phyloP scores from a whole-genome alignment of 2,329 filamentous ascomycete species.

The Metarhizium guizhouense region DNA sequence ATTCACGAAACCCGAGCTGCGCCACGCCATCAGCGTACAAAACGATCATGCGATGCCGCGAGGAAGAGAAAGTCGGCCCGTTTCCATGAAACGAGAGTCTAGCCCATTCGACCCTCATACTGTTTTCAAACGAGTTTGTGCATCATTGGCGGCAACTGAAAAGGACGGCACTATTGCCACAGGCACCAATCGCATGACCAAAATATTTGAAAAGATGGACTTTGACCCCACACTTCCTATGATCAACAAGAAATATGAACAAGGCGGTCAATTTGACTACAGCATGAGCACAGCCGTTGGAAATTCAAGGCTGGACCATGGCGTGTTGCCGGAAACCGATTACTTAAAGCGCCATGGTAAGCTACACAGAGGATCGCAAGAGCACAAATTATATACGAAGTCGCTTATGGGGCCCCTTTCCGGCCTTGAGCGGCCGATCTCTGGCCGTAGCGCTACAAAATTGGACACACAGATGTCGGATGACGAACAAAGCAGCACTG shows the following conservation, averaged over 20 bases:
- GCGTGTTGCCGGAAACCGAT: slow-evolving; percentile 34
- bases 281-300: slow-evolving; percentile 22
- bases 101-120: slow-evolving; percentile 51
- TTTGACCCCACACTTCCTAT: slow-evolving; percentile 44
- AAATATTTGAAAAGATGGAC: slow-evolving; percentile 44
- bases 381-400: slow-evolving; percentile 11
- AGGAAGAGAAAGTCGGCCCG: slow-evolving; percentile 21
- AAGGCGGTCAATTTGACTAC: slow-evolving; percentile 44
- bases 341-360: slow-evolving; percentile 40
- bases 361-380: slow-evolving; percentile 26
- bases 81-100: slow-evolving; percentile 37
- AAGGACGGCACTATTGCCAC: slow-evolving; percentile 13
- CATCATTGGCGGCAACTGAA: slow-evolving; percentile 27
- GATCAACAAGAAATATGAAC: slow-evolving; percentile 51
- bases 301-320: slow-evolving; percentile 19
- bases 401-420: slow-evolving; percentile 18
- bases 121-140: slow-evolving; percentile 48
- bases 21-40: slow-evolving; percentile 47
- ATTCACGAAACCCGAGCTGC: slow-evolving; percentile 52
- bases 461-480: slow-evolving; percentile 30
- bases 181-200: slow-evolving; percentile 27
- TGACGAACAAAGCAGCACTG: slow-evolving; percentile 39
- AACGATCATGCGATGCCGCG: slow-evolving; percentile 29
- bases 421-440: slow-evolving; percentile 15
- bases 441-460: slow-evolving; percentile 27